Conservation (phyloP, 2,329 filamentous ascomycete species). For the Orbilia blumenaviensis region DNA sequence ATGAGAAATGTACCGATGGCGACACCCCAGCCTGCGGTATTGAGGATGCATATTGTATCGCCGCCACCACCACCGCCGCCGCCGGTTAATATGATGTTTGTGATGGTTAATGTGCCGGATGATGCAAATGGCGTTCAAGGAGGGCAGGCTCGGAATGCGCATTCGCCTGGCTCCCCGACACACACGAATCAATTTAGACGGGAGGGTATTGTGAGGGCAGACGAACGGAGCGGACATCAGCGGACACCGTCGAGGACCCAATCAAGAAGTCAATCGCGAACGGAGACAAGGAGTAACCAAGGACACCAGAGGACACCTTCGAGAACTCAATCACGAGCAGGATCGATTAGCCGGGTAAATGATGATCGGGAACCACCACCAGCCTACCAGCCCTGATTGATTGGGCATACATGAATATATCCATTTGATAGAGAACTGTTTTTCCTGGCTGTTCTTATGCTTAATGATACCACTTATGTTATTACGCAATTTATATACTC, state of each 20-base stretch:
- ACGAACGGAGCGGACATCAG: background rate
- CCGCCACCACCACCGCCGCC: constrained; percentile 20
- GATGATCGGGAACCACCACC: constrained; percentile 31
- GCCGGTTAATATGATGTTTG: constrained; percentile 17
- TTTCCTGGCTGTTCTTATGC: background rate
- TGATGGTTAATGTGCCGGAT: constrained; percentile 37
- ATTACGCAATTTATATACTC: background rate
- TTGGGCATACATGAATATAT: too few species aligned
- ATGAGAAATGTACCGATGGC: background rate
- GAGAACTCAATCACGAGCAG: constrained; percentile 2
- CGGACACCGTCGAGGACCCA: constrained; percentile 2
- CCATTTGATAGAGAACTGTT: background rate
- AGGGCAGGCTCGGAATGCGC: constrained; percentile 5
- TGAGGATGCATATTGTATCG: constrained; percentile 29
- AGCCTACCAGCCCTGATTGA: constrained; percentile 17
- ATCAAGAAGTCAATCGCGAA: background rate
- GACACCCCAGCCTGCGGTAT: constrained; percentile 14
- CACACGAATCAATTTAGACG: background rate
- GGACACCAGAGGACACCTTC: constrained; percentile 1
- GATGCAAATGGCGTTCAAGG: background rate
- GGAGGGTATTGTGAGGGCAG: constrained; percentile 7
- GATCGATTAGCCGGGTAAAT: background rate
- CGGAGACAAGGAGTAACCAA: background rate
- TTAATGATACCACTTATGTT: constrained; percentile 9
- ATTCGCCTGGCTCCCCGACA: background rate